Evolutionary conservation across 148 eudicot species (phyloP), one percentile per base, ranked within the genome.

Genomic region (Silene conica): DNA sequence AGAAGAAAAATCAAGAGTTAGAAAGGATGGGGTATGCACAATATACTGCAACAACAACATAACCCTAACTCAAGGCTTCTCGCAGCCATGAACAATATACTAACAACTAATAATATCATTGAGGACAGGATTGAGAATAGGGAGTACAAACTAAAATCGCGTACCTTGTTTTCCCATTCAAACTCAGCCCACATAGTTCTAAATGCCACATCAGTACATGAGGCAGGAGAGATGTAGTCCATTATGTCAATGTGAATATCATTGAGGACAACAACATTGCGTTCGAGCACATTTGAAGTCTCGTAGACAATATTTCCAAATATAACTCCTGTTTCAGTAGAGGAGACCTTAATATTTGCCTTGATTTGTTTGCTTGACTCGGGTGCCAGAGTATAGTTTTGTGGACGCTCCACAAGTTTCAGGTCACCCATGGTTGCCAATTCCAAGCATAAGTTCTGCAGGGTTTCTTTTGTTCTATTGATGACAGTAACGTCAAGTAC

Each of bases 81-180:
- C 43, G 9, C 41, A 34, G 54, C 13, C 12, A 48, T 48, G 54
- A 15, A 48, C 54, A 9, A 48, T 48, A 12, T 13, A 50, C 55
- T 38, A 38, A 34, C 41, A 34, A 38, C 43, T 38, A 38, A 6
- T 1, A 38, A 38, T 38, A 38, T 38, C 8, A 38, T 5, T 38
- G 8, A 11, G 18, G 55, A 50, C 43, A 38, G 7, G 8, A 38
- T 38, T 7, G 43, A 38, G 43, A 56, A 69, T 61, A 20, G 23
- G n/a, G 50, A 20, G 46, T n/a, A 22, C 1, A 28, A 45, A 38
- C 52, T 0, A 61, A 63, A 14, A 13, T 12, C 9, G 3, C 56
- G 63, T 89, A 94, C 98, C 98, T 94, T 94, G 82, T 94, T 94
- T 85, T 94, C 98, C 98, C 97, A 94, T 78, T 91, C 98, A 72